Conservation (phyloP, 768 basidiomycete genomes). For the Tubosaeta sp. region DNA sequence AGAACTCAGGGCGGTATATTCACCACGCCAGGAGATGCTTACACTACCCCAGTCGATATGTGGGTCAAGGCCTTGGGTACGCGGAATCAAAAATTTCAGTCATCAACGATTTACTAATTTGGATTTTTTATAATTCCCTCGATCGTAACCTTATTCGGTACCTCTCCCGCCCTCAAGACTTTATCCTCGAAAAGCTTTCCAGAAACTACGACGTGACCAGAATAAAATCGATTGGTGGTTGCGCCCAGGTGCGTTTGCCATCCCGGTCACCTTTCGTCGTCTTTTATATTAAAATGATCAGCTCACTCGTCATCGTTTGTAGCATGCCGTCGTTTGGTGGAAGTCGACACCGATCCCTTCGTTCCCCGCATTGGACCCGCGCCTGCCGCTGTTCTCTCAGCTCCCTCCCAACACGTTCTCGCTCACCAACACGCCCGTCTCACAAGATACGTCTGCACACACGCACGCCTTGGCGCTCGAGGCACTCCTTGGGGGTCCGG, state of each 20-base stretch:
- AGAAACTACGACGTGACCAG: constrained; percentile 65
- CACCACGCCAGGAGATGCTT: constrained; percentile 81
- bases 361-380: constrained; percentile 68
- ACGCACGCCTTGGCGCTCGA: constrained; percentile 75
- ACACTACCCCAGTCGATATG: constrained; percentile 87
- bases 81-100: constrained; percentile 62
- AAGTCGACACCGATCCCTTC: constrained; percentile 72
- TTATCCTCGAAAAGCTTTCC: constrained; percentile 69
- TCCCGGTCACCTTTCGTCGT: no score
- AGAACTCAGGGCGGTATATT: constrained; percentile 87
- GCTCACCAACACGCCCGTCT: constrained; percentile 66
- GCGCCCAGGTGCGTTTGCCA: constrained; percentile 59
- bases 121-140: constrained; percentile 28
- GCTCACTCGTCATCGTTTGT: background rate
- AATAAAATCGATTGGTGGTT: constrained; percentile 73
- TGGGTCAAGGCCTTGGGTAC: constrained; percentile 84
- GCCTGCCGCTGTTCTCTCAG: constrained; percentile 63
- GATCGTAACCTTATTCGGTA: constrained; percentile 32
- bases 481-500: constrained; percentile 71
- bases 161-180: constrained; percentile 43
- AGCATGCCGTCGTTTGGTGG: constrained; percentile 85
- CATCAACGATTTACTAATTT: constrained; percentile 35
- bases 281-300: background rate
- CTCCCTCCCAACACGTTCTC: constrained; percentile 66
- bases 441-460: constrained; percentile 79